phyloP scores from a whole-genome alignment of 495 filamentous ascomycete species.

The Chaetomium cochliodes region DNA sequence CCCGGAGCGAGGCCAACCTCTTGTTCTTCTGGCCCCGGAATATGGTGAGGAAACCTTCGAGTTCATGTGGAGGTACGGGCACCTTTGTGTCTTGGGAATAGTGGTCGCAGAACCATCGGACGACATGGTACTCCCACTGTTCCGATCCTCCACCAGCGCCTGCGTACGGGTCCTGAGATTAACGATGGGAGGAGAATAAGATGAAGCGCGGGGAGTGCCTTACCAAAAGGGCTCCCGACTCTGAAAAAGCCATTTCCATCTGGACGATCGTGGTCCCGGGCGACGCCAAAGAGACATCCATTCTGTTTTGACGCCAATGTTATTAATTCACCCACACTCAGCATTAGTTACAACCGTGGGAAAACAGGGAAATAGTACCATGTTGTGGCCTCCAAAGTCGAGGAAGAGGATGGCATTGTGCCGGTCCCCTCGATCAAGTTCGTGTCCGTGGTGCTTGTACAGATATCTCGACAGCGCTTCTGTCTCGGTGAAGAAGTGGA shows the following conservation, averaged over 20 bases:
- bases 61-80: background rate
- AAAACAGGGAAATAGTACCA: background rate
- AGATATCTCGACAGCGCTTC: slow-evolving; percentile 1
- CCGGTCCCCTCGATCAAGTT: background rate
- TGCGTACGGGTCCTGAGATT: background rate
- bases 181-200: background rate
- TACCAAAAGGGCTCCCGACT: background rate
- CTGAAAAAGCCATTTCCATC: slow-evolving; percentile 3
- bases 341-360: background rate
- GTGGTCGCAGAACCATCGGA: background rate
- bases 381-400: slow-evolving; percentile 8
- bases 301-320: background rate
- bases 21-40: background rate
- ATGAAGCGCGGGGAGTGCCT: background rate
- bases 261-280: background rate
- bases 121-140: background rate
- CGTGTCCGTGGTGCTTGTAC: background rate
- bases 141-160: background rate
- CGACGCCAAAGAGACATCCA: background rate
- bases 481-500: slow-evolving; percentile 1
- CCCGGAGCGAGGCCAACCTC: background rate
- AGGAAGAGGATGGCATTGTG: slow-evolving; percentile 1
- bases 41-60: background rate
- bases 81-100: background rate
- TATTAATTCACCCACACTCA: background rate